phyloP scores from a whole-genome alignment of 73 alveolate species.

The Paramecium caudatum region DNA sequence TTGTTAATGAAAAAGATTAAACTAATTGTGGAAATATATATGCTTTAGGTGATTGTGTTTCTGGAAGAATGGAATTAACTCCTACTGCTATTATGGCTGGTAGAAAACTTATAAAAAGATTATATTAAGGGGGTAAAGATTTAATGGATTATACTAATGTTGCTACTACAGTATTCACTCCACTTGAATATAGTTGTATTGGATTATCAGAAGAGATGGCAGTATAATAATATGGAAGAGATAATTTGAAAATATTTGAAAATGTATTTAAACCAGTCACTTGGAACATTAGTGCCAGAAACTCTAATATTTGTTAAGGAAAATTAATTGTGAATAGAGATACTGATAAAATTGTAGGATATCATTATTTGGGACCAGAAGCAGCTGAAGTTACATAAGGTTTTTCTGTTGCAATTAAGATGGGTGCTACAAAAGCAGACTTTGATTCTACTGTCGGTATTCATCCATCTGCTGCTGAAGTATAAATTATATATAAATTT shows the following conservation, averaged over 20 bases:
- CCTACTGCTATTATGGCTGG: slow-evolving; percentile 99
- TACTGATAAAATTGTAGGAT: slow-evolving; percentile 91
- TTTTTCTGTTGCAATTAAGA: slow-evolving; percentile 91
- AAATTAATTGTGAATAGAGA: slow-evolving; percentile 61
- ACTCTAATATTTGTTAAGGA: slow-evolving; percentile 30
- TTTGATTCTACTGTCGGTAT: slow-evolving; percentile 84
- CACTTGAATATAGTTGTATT: slow-evolving; percentile 96
- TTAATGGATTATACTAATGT: slow-evolving; percentile 96
- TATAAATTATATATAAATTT: neutral
- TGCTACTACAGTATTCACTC: slow-evolving; percentile 99
- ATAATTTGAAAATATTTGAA: slow-evolving; percentile 93
- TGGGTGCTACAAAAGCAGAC: slow-evolving; percentile 95
- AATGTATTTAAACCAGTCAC: slow-evolving; percentile 96
- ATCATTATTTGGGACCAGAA: slow-evolving; percentile 91
- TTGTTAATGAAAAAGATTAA: slow-evolving; percentile 82
- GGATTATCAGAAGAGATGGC: slow-evolving; percentile 94
- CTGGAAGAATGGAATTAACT: slow-evolving; percentile 96
- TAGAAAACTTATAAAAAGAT: slow-evolving; percentile 91
- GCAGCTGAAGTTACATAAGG: slow-evolving; percentile 98
- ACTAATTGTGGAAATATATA: slow-evolving; percentile 90
- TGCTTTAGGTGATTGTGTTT: slow-evolving; percentile 95
- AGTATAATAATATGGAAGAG: slow-evolving; percentile 88
- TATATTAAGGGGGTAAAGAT: slow-evolving; percentile 88
- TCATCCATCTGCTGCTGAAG: slow-evolving; percentile 74
- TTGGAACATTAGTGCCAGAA: slow-evolving; percentile 82